Conservation (phyloP, 306 rosid genomes). For the Medicago truncatula region DNA sequence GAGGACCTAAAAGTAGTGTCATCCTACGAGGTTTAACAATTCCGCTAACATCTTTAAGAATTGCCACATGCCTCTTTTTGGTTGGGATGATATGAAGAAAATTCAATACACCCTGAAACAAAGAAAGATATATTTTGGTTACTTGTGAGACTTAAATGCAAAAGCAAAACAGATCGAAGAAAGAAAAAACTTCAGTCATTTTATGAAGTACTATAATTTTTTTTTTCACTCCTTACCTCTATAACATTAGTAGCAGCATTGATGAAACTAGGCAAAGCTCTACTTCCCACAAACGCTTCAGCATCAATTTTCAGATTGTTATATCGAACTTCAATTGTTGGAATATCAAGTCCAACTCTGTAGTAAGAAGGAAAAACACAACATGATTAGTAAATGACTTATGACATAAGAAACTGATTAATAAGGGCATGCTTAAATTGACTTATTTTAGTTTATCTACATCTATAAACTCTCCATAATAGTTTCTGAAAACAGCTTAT, state of each 20-base stretch:
- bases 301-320: constrained; percentile 62
- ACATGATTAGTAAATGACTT: not conserved
- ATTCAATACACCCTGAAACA: constrained; percentile 45
- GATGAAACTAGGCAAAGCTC: constrained; percentile 65
- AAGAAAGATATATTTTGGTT: not conserved
- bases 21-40: constrained; percentile 69
- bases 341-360: constrained; percentile 63
- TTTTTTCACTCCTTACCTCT: constrained; percentile 32
- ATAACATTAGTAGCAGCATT: constrained; percentile 50
- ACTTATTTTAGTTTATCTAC: not conserved
- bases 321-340: constrained; percentile 65
- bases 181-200: not conserved
- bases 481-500: too few species aligned
- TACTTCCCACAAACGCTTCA: constrained; percentile 61
- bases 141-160: not conserved
- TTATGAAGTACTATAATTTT: not conserved
- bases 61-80: constrained; percentile 47
- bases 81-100: constrained; percentile 45
- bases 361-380: not conserved
- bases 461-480: too few species aligned
- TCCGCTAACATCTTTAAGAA: constrained; percentile 67
- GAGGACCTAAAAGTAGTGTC: constrained; percentile 81
- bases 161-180: not conserved
- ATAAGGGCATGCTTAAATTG: not conserved
- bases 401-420: not conserved